Evolutionary conservation across 768 basidiomycete genomes (phyloP).

Genomic region (Podaxis sp.): DNA sequence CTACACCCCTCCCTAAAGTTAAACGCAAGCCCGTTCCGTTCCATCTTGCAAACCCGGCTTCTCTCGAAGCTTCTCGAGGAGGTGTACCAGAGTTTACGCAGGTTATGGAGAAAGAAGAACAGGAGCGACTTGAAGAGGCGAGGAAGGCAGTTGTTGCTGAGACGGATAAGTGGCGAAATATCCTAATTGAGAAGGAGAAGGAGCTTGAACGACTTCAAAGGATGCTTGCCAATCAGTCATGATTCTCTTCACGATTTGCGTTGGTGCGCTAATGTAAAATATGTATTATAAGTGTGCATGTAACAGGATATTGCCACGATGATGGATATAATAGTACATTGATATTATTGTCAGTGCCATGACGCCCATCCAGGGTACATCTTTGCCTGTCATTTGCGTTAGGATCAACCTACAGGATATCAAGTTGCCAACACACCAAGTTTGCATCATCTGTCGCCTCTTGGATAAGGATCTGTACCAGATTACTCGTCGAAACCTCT

Average conservation of each 20-base stretch:
- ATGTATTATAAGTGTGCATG: slow-evolving; percentile 1
- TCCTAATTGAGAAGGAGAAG: slow-evolving; percentile 77
- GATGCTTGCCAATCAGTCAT: slow-evolving; percentile 33
- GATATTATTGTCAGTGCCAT: slow-evolving; percentile 52
- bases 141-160: slow-evolving; percentile 67
- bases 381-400: slow-evolving; percentile 50
- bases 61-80: slow-evolving; percentile 63
- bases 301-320: slow-evolving; percentile 8
- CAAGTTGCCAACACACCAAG: slow-evolving; percentile 38
- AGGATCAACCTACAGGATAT: neutral
- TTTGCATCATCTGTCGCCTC: slow-evolving; percentile 78
- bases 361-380: slow-evolving; percentile 94
- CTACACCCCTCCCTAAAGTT: slow-evolving; percentile 71
- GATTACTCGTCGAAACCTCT: slow-evolving; percentile 72
- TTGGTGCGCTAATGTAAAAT: neutral
- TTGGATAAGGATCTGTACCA: slow-evolving; percentile 90
- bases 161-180: slow-evolving; percentile 68
- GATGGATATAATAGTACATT: neutral
- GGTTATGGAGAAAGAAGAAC: slow-evolving; percentile 87
- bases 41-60: slow-evolving; percentile 59
- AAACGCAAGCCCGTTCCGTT: slow-evolving; percentile 69
- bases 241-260: neutral
- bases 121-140: slow-evolving; percentile 75
- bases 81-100: slow-evolving; percentile 82
- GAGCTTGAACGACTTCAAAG: slow-evolving; percentile 73